Conservation (phyloP, 179 eudicot genomes). For the Patellifolia procumbens region DNA sequence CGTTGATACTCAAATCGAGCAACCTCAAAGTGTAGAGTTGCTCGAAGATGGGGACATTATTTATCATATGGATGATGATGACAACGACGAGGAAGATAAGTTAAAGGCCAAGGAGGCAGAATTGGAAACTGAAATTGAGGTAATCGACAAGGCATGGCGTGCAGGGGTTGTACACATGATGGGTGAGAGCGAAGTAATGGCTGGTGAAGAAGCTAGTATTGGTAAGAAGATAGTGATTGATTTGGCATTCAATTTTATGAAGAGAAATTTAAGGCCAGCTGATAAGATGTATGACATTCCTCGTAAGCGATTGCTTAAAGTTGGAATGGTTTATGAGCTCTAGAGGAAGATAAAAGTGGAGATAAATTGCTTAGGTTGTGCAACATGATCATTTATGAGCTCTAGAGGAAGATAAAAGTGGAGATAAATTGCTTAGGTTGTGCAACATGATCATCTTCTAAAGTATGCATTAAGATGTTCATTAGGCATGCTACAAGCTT, state of each 20-base stretch:
- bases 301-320: conserved; percentile 61
- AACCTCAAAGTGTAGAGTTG: background rate
- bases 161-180: conserved; percentile 63
- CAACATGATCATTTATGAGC: no score
- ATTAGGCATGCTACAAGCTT: no score
- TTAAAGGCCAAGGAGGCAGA: conserved; percentile 9
- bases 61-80: background rate
- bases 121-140: conserved; percentile 40
- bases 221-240: conserved; percentile 60
- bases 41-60: background rate
- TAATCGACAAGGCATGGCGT: conserved; percentile 46
- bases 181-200: conserved; percentile 62
- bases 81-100: background rate
- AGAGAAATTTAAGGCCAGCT: conserved; percentile 57
- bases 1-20: background rate
- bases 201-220: no score
- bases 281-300: conserved; percentile 64
- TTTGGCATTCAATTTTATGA: conserved; percentile 61
- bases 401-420: no score
- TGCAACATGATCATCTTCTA: no score
- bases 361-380: no score
- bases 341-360: no score
- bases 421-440: no score
- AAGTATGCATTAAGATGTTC: no score
- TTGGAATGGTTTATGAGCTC: conserved; percentile 88